These are phyloP conservation scores for Umbelopsis sp. DNA, from an alignment of 192 early-diverging fungal species.

Conservation along the genomic window DNA sequence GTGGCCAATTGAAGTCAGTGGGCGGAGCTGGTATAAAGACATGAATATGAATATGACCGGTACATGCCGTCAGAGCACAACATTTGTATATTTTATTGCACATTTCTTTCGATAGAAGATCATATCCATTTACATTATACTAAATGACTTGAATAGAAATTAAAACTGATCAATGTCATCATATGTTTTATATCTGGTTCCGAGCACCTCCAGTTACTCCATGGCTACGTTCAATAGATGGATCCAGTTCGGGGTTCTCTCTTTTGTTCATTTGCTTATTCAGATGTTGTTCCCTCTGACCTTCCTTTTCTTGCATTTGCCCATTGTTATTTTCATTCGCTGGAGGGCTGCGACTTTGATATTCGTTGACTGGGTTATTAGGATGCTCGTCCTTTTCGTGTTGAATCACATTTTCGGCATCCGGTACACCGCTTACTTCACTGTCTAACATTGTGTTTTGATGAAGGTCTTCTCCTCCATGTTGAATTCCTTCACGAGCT, in stretches of 20 bases:
- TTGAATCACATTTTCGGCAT: neutral
- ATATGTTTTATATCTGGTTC: no score
- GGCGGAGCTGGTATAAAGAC: neutral
- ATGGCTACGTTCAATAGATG: neutral
- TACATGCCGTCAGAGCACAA: no score
- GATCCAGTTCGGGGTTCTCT: neutral
- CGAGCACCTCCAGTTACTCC: no score
- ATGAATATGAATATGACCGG: no score
- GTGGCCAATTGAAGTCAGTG: neutral
- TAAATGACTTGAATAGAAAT: no score
- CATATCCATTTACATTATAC: no score
- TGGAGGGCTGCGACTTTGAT: neutral
- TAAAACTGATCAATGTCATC: no score
- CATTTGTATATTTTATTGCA: neutral
- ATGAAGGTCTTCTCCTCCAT: neutral
- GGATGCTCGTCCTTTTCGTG: conserved; percentile 9
- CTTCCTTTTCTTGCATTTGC: neutral
- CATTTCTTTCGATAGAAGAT: no score
- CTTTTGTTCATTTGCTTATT: neutral
- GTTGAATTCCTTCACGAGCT: neutral
- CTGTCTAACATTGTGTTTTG: neutral
- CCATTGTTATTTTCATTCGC: neutral
- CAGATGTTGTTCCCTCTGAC: neutral
- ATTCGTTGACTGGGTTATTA: conserved; percentile 13
- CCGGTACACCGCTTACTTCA: neutral